Percentiles rank a stretch among this genome's conserved stretches.
phyloP scores from a whole-genome alignment of 108 stramenopile species.

The Cyclotella cryptica region DNA sequence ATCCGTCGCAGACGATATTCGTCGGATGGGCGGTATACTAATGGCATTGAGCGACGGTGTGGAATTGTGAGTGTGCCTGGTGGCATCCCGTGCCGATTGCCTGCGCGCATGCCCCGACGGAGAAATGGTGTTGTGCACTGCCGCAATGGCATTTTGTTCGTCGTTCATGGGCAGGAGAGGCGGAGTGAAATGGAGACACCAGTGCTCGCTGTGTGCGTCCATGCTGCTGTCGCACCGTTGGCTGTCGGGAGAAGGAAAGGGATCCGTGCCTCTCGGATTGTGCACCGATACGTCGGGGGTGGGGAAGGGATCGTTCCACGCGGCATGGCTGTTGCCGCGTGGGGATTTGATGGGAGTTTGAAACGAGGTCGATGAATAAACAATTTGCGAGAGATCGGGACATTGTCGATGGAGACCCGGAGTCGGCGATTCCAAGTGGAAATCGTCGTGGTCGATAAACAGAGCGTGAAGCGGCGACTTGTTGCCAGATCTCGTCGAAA shows the following conservation, averaged over 20 bases:
- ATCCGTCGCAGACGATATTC: slow-evolving; percentile 5
- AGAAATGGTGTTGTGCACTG: too few species aligned
- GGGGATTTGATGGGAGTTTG: neutral
- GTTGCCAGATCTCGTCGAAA: neutral
- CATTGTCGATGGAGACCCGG: neutral
- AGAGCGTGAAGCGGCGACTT: neutral
- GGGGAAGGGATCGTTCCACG: slow-evolving; percentile 51
- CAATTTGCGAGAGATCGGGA: neutral
- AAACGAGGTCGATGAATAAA: neutral
- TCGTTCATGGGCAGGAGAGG: too few species aligned
- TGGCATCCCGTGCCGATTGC: neutral
- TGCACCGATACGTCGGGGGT: slow-evolving; percentile 44
- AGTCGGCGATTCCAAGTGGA: too few species aligned
- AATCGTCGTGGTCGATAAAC: neutral
- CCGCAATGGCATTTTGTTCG: too few species aligned
- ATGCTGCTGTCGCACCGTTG: neutral
- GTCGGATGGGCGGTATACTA: neutral
- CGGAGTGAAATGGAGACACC: too few species aligned
- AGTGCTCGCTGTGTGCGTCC: neutral
- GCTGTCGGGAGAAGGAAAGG: slow-evolving; percentile 5
- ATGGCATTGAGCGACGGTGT: neutral
- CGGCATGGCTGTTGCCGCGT: neutral
- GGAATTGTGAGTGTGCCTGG: neutral
- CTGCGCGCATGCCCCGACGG: too few species aligned
- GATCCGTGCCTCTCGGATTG: neutral